phyloP scores from a whole-genome alignment of 495 filamentous ascomycete species.

The Clohesyomyces aquaticus region DNA sequence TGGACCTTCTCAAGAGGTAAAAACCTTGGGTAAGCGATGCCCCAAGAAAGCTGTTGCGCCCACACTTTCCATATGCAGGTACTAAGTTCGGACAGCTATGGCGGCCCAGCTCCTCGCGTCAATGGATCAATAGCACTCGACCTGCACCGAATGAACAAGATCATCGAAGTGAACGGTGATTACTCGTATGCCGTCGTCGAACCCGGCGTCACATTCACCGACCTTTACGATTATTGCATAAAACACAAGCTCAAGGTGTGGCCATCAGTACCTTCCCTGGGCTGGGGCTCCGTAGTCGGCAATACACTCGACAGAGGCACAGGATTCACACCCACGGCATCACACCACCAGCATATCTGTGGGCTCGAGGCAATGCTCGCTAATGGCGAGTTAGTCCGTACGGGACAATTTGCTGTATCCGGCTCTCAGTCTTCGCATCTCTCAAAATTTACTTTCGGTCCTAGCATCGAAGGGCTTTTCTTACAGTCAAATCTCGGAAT shows the following conservation, averaged over 20 bases:
- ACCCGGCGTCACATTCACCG: slow-evolving; percentile 41
- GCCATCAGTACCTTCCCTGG: slow-evolving; percentile 40
- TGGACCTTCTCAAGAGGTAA: slow-evolving; percentile 34
- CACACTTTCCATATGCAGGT: not conserved
- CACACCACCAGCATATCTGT: slow-evolving; percentile 41
- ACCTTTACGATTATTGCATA: slow-evolving; percentile 39
- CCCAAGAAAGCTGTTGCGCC: too few species aligned
- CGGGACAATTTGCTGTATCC: slow-evolving; percentile 41
- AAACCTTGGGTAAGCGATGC: slow-evolving; percentile 30
- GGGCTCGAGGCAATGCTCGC: slow-evolving; percentile 42
- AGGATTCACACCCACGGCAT: slow-evolving; percentile 40
- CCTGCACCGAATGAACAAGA: slow-evolving; percentile 36
- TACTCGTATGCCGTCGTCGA: slow-evolving; percentile 40
- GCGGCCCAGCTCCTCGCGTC: slow-evolving; percentile 33
- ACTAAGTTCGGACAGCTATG: slow-evolving; percentile 15
- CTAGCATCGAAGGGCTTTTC: slow-evolving; percentile 56
- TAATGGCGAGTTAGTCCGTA: slow-evolving; percentile 37
- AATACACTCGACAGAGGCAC: slow-evolving; percentile 41
- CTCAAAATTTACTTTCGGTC: slow-evolving; percentile 55
- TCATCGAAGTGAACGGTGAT: slow-evolving; percentile 35
- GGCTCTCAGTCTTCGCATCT: slow-evolving; percentile 49
- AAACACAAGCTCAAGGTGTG: slow-evolving; percentile 36
- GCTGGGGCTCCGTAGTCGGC: slow-evolving; percentile 41
- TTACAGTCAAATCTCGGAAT: slow-evolving; percentile 56
- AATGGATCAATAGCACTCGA: slow-evolving; percentile 33